Evolutionary conservation across 768 basidiomycete genomes (phyloP), one percentile per base, ranked within the genome.

Genomic region (Cyathus striatus): DNA sequence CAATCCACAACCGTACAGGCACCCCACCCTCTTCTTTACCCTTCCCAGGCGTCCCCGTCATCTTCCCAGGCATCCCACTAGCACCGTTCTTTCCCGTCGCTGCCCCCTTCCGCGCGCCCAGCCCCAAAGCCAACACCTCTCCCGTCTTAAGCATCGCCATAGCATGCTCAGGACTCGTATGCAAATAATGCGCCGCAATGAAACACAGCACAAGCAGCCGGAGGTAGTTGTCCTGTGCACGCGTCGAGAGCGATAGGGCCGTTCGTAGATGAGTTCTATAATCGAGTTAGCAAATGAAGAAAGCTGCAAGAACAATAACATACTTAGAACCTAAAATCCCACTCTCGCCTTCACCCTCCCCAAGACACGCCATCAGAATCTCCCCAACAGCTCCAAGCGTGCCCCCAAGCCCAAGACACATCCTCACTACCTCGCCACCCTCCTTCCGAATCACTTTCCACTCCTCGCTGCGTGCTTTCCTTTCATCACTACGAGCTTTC

Each of bases 141-240:
- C 79, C 82, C 2, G 83, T 80, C 12, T 66, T 68, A 1, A 90
- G 61, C 67, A 87, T 83, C 41, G 70, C 65, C 54, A 71, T 66
- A 5, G 87, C 86, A 47, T 88, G 80, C n/a, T 79, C 77, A 2
- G 69, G 69, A 0, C 84, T 75, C 0, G 87, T 88, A 43, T 86
- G 76, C 21, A 84, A 52, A 47, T 87, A 90, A 48, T 88, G 83
- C 21, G 81, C 72, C 1, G 86, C 72, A 9, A 82, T 73, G 14
- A 89, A 69, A 2, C 83, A 77, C 14, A 90, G 66, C 3, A 88
- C 67, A 1, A 87, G 63, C 10, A 84, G 83, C 6, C 86, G 81
- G 16, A 88, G 62, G 54, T 89, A 76, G 48, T 87, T 90, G 47
- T 90, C 87, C 16, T 73, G 78, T 3, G 82, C 70, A 1, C 58